Conservation (phyloP, 495 filamentous ascomycete species). For the Neurospora sp. region DNA sequence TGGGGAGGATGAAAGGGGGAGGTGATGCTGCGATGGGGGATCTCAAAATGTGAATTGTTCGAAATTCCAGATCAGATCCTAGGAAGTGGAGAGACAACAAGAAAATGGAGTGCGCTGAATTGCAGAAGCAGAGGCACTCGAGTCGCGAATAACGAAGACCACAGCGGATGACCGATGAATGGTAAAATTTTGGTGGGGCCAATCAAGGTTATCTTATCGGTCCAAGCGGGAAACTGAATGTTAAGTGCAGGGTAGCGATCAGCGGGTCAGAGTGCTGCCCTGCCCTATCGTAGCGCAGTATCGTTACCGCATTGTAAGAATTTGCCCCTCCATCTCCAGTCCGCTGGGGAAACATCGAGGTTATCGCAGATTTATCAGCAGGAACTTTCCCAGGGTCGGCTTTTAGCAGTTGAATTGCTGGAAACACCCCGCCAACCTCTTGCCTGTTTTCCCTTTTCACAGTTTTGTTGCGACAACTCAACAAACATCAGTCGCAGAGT, state of each 20-base stretch:
- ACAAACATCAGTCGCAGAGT: neutral
- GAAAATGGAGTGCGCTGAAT: neutral
- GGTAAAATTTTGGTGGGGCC: slow-evolving; percentile 39
- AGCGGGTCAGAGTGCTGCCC: neutral
- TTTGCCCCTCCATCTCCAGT: slow-evolving; percentile 30
- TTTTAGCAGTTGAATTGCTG: neutral
- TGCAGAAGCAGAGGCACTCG: slow-evolving; percentile 1
- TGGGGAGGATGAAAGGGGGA: neutral
- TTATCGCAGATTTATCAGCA: neutral
- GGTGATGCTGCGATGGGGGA: neutral
- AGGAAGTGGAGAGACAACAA: neutral
- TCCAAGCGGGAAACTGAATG: neutral
- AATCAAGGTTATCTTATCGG: slow-evolving; percentile 23
- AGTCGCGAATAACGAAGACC: slow-evolving; percentile 1
- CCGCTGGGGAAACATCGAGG: neutral
- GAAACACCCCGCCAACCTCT: neutral
- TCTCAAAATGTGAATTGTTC: neutral
- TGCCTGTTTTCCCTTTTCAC: neutral
- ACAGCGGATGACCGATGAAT: neutral
- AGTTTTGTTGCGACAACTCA: neutral
- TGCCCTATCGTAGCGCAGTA: slow-evolving; percentile 14
- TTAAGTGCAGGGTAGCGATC: neutral
- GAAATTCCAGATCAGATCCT: neutral
- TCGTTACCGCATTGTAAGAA: slow-evolving; percentile 3
- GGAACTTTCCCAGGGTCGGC: neutral